A percentile compares a stretch with the other conserved stretches of the same genome.
Evolutionary conservation across 208 protist genomes (phyloP).

Genomic region (Wallacemonas collosoma): DNA sequence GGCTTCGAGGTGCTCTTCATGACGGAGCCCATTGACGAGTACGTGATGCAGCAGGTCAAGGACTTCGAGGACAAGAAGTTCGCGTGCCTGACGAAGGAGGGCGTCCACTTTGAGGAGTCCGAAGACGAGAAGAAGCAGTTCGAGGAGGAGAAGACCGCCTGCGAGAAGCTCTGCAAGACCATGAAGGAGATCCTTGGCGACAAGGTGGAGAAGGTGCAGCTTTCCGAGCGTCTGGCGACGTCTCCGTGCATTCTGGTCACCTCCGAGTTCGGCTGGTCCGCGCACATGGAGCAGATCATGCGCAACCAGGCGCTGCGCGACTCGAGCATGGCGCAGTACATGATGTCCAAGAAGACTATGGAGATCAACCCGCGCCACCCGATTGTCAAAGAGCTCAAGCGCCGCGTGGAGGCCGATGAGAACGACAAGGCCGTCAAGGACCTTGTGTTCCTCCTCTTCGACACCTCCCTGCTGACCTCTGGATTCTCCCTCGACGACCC

Average conservation of each 20-base stretch:
- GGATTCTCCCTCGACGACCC: constrained; percentile 98
- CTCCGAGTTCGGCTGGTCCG: constrained; percentile 98
- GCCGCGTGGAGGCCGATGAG: constrained; percentile 92
- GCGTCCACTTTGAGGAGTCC: constrained; percentile 95
- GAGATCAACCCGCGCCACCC: constrained; percentile 98
- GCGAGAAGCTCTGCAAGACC: constrained; percentile 95
- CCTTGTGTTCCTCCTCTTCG: constrained; percentile 97
- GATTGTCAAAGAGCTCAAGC: constrained; percentile 95
- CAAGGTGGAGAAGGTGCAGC: constrained; percentile 99
- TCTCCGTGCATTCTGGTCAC: constrained; percentile 99
- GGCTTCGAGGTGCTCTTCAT: constrained; percentile 88
- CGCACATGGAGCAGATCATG: constrained; percentile 99
- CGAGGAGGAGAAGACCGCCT: constrained; percentile 95
- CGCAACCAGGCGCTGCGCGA: constrained; percentile 99
- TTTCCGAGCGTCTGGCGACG: constrained; percentile 94
- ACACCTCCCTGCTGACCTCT: constrained; percentile 97
- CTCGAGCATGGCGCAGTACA: constrained; percentile 96
- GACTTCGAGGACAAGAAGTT: constrained; percentile 96
- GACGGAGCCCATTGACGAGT: constrained; percentile 98
- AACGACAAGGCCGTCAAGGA: constrained; percentile 98
- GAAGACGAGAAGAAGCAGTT: constrained; percentile 98
- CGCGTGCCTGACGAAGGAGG: constrained; percentile 99
- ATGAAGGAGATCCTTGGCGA: constrained; percentile 99
- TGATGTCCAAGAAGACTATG: constrained; percentile 99
- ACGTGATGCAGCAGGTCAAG: constrained; percentile 86